Evolutionary conservation across 139 green algal species (phyloP), one percentile per base, ranked within the genome.

Genomic region (Chlamydomonas sphaeroides): DNA sequence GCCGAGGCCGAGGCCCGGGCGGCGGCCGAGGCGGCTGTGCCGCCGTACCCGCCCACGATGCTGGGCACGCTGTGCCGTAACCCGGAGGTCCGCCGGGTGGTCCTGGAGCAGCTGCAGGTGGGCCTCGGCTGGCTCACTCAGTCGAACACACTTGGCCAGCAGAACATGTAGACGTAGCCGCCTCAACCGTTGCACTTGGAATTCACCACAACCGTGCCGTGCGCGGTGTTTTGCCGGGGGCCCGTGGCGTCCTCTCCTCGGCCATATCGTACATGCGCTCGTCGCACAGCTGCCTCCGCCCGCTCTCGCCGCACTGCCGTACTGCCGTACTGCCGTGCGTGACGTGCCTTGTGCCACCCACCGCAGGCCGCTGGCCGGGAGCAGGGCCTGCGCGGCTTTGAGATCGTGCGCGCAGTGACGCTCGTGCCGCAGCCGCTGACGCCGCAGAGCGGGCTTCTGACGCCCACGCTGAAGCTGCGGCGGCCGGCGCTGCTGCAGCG

Each of bases 391-490:
- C 85, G 83, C 32, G 88, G 90, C 35, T 93, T 93, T 41, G 90
- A 93, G 90, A 62, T 86, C 33, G 70, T 92, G 35, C 78, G 73
- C 25, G 72, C 67, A 30, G 88, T 94, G 62, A 73, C 77, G 61
- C 80, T 94, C 32, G 66, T 84, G 35, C 63, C 88, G 18, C 68
- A 89, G 66, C 85, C 83, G 32, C 91, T 90, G 73, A 89, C 49
- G 30, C 79, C 88, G 33, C 94, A 96, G n/a, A 89, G 91, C 36
- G 94, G 96, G 59, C 83, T 97, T 32, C 89, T 98, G 65, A 98
- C 96, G 2, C 96, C 96, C 18, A 95, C 81, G 10, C 71, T 83
- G 65, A 86, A 86, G 72, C 81, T 86, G 65, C 42, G 51, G 30
- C 81, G 81, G 38, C 63, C 61, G 59, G 81, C 53, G 51, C 65